A percentile compares a stretch with the other conserved stretches of the same genome.
These are phyloP conservation scores for Yamadazyma takamatsuzukensis DNA, from an alignment of 805 yeast genomes.

Conservation along the genomic window DNA sequence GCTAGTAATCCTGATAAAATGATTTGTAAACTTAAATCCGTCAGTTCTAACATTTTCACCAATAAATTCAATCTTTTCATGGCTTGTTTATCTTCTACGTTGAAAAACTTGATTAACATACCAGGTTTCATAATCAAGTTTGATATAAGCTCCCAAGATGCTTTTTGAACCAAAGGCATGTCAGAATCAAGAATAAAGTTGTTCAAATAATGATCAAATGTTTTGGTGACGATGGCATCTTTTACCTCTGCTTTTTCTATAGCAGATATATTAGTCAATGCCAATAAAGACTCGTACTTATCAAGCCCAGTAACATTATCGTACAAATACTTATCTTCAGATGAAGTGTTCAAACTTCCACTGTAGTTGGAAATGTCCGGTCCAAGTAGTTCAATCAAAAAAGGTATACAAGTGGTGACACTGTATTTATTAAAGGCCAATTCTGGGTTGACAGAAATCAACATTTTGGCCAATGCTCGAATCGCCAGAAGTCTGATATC, in stretches of 20 bases:
- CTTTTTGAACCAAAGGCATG: constrained; percentile 45
- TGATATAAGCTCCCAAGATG: constrained; percentile 60
- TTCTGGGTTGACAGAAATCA: constrained; percentile 42
- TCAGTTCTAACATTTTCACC: constrained; percentile 31
- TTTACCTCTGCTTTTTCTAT: constrained; percentile 32
- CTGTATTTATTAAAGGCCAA: constrained; percentile 35
- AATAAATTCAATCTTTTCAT: constrained; percentile 25
- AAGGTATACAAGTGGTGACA: constrained; percentile 42
- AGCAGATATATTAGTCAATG: constrained; percentile 66
- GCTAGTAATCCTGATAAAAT: constrained; percentile 36
- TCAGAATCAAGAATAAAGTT: constrained; percentile 39
- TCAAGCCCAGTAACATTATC: constrained; percentile 37
- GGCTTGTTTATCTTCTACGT: constrained; percentile 36
- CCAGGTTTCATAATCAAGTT: constrained; percentile 47
- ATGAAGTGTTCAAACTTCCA: constrained; percentile 5
- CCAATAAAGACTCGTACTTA: constrained; percentile 54
- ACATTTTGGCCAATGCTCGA: constrained; percentile 41
- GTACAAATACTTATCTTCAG: constrained; percentile 17
- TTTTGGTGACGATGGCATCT: constrained; percentile 40
- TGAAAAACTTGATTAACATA: constrained; percentile 55
- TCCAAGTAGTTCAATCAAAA: constrained; percentile 45
- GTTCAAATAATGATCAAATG: constrained; percentile 43
- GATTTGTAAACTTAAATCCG: constrained; percentile 24
- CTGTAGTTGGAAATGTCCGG: constrained; percentile 23
- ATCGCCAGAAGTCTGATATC: constrained; percentile 31